phyloP scores from a whole-genome alignment of 371 early-diverging fungal genomes.

The Encephalitozoon cuniculi region DNA sequence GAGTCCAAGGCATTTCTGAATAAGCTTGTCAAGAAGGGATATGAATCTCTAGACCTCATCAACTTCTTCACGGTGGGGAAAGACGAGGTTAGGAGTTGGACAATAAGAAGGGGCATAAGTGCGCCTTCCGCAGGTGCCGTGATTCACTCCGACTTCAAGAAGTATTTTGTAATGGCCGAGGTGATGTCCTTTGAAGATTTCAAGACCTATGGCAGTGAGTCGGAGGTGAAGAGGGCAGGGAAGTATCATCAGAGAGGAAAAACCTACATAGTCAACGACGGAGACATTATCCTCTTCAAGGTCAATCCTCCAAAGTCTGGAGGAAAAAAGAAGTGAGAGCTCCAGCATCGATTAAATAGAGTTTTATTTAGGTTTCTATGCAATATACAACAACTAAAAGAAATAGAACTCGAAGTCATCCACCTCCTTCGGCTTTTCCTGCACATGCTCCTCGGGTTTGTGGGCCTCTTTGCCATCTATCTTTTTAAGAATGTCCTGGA shows the following conservation, averaged over 20 bases:
- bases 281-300: constrained; percentile 66
- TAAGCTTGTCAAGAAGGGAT: constrained; percentile 81
- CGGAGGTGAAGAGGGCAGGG: constrained; percentile 81
- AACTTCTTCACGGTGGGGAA: constrained; percentile 93
- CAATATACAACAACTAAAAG: constrained; percentile 1
- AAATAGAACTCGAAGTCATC: constrained; percentile 22
- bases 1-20: constrained; percentile 66
- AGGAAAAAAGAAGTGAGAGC: constrained; percentile 29
- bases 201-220: constrained; percentile 69
- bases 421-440: background rate
- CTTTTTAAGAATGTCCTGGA: constrained; percentile 5
- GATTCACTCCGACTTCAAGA: constrained; percentile 85
- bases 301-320: constrained; percentile 45
- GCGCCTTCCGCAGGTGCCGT: constrained; percentile 92
- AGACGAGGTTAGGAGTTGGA: constrained; percentile 66
- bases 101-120: constrained; percentile 68
- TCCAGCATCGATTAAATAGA: background rate
- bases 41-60: constrained; percentile 73
- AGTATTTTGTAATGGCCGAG: constrained; percentile 90
- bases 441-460: background rate
- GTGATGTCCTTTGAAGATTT: constrained; percentile 77
- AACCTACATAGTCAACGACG: constrained; percentile 83
- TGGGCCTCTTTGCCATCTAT: background rate
- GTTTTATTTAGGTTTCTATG: constrained; percentile 6
- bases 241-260: constrained; percentile 84